These are phyloP conservation scores for Aspergillus sp. DNA, from an alignment of 2,329 filamentous ascomycete species.

Conservation along the genomic window DNA sequence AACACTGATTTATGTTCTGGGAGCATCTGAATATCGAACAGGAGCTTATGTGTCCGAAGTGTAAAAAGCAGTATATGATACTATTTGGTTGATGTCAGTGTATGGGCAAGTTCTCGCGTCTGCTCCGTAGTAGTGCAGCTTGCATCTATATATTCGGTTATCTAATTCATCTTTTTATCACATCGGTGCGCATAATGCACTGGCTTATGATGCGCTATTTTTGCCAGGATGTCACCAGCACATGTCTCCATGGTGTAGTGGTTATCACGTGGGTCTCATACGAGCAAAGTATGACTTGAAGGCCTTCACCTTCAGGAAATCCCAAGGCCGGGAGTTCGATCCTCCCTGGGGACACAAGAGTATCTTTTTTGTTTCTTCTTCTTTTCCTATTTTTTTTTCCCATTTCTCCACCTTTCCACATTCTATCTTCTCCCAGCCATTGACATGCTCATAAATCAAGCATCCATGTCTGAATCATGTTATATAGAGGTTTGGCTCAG, in stretches of 20 bases:
- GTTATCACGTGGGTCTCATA: slow-evolving; percentile 5
- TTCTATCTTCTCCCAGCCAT: no score
- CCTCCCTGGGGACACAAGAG: not conserved
- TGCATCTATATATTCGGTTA: no score
- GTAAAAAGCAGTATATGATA: not conserved
- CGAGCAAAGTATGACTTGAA: not conserved
- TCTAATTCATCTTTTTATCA: no score
- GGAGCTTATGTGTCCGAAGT: not conserved
- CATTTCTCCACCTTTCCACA: not conserved
- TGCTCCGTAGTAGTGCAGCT: no score
- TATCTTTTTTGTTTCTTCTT: not conserved
- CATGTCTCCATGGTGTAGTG: slow-evolving; percentile 5
- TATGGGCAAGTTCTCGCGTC: no score
- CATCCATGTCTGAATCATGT: no score
- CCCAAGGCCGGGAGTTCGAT: slow-evolving; percentile 4
- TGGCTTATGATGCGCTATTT: not conserved
- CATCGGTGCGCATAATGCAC: no score
- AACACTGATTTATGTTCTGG: not conserved
- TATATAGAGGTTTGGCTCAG: no score
- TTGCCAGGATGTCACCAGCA: not conserved
- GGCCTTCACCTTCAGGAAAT: not conserved
- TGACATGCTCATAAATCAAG: no score
- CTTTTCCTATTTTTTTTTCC: no score
- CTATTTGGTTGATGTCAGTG: no score
- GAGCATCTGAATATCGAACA: not conserved